Conservation (phyloP, 768 basidiomycete genomes). For the Amanita inopinata region DNA sequence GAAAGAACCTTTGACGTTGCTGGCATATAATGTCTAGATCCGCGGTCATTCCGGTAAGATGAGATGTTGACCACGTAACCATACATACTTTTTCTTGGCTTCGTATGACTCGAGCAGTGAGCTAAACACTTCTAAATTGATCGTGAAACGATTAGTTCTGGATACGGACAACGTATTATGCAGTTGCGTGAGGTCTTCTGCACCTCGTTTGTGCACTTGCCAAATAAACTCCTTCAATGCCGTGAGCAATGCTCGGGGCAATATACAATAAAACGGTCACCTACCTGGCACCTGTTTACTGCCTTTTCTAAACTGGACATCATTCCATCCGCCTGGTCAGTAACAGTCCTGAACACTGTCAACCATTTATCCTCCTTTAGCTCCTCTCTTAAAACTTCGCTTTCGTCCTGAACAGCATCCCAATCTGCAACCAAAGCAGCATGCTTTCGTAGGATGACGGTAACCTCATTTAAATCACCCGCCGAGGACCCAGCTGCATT, state of each 20-base stretch:
- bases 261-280: slow-evolving; percentile 17
- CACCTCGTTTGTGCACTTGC: slow-evolving; percentile 58
- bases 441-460: slow-evolving; percentile 62
- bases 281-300: slow-evolving; percentile 79
- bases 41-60: not conserved
- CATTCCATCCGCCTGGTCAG: slow-evolving; percentile 96
- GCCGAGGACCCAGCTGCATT: slow-evolving; percentile 36
- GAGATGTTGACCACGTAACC: not conserved
- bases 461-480: slow-evolving; percentile 29
- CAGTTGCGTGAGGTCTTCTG: slow-evolving; percentile 34
- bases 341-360: slow-evolving; percentile 86
- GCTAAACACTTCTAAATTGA: slow-evolving; percentile 55
- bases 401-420: slow-evolving; percentile 73
- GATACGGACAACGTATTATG: slow-evolving; percentile 35
- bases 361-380: slow-evolving; percentile 97
- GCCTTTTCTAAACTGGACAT: slow-evolving; percentile 94
- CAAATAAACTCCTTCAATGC: slow-evolving; percentile 67
- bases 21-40: slow-evolving; percentile 80
- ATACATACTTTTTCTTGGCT: slow-evolving; percentile 75
- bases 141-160: slow-evolving; percentile 38
- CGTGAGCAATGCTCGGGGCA: slow-evolving; percentile 8
- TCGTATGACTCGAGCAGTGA: slow-evolving; percentile 67
- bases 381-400: slow-evolving; percentile 78
- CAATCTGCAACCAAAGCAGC: slow-evolving; percentile 66
- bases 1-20: slow-evolving; percentile 87